These are phyloP conservation scores for Globisporangium parvum DNA, from an alignment of 352 stramenopile species.

Conservation along the genomic window DNA sequence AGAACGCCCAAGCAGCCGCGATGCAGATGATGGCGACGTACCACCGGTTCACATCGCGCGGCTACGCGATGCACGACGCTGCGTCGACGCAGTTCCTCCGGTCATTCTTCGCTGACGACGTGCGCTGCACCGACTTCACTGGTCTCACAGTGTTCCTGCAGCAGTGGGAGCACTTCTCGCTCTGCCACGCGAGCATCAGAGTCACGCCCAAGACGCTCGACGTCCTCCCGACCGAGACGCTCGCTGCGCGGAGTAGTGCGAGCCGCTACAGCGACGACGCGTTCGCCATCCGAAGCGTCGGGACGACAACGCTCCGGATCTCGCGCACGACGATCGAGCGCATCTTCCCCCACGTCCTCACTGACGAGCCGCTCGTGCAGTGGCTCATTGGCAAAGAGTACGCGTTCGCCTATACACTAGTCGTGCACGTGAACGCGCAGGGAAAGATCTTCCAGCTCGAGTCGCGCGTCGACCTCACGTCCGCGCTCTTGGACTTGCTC, in stretches of 20 bases:
- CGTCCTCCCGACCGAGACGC: slow-evolving; percentile 17
- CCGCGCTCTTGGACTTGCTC: slow-evolving; percentile 26
- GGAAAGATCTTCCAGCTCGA: slow-evolving; percentile 42
- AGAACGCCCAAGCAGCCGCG: slow-evolving; percentile 23
- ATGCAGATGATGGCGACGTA: slow-evolving; percentile 30
- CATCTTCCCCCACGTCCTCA: slow-evolving; percentile 39
- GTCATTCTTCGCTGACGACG: slow-evolving; percentile 17
- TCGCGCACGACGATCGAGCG: slow-evolving; percentile 31
- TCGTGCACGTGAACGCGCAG: slow-evolving; percentile 26
- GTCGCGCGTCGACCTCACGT: slow-evolving; percentile 31
- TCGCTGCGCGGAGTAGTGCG: slow-evolving; percentile 1
- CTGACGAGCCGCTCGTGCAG: slow-evolving; percentile 37
- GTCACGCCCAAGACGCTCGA: slow-evolving; percentile 11
- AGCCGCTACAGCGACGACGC: slow-evolving; percentile 17
- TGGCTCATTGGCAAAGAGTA: slow-evolving; percentile 40
- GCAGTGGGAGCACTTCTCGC: slow-evolving; percentile 37
- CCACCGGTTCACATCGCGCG: slow-evolving; percentile 25
- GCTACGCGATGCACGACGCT: slow-evolving; percentile 7
- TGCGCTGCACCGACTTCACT: slow-evolving; percentile 29
- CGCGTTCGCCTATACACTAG: slow-evolving; percentile 30
- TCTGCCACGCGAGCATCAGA: slow-evolving; percentile 25
- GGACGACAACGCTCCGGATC: slow-evolving; percentile 28
- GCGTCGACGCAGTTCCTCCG: slow-evolving; percentile 19
- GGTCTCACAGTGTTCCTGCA: slow-evolving; percentile 28
- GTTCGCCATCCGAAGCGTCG: slow-evolving; percentile 27